phyloP scores from a whole-genome alignment of 257 asterid genomes.

The Jacaranda copaia region DNA sequence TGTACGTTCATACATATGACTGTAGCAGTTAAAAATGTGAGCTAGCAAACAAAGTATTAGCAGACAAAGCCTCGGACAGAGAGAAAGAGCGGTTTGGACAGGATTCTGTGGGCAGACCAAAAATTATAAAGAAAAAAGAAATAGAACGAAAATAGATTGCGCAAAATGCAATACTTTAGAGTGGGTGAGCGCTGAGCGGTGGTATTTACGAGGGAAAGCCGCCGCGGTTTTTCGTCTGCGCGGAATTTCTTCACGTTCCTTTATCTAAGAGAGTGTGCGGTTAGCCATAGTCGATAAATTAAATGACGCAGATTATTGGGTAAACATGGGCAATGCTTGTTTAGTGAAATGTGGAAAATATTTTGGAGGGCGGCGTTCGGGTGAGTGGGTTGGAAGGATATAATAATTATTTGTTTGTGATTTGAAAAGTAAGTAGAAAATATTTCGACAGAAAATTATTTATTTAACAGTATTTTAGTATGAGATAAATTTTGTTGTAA shows the following conservation, averaged over 20 bases:
- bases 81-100: constrained; percentile 22
- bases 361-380: no score
- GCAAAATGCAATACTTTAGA: not conserved
- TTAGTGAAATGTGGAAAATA: no score
- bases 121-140: not conserved
- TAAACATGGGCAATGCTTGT: no score
- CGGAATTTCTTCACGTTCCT: not conserved
- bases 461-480: no score
- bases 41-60: constrained; percentile 45
- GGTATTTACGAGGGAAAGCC: not conserved
- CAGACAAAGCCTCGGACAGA: constrained; percentile 37
- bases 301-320: no score
- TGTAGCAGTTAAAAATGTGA: constrained; percentile 31
- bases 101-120: constrained; percentile 34
- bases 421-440: no score
- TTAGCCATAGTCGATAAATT: not conserved
- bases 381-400: no score
- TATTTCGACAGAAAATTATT: no score
- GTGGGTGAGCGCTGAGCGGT: not conserved
- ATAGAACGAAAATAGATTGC: not conserved
- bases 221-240: constrained; percentile 18
- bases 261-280: not conserved
- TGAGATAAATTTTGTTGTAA: no score
- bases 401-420: no score
- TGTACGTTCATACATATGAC: not conserved